Evolutionary conservation across 768 basidiomycete species (phyloP).

Genomic region (Epithele typhae): DNA sequence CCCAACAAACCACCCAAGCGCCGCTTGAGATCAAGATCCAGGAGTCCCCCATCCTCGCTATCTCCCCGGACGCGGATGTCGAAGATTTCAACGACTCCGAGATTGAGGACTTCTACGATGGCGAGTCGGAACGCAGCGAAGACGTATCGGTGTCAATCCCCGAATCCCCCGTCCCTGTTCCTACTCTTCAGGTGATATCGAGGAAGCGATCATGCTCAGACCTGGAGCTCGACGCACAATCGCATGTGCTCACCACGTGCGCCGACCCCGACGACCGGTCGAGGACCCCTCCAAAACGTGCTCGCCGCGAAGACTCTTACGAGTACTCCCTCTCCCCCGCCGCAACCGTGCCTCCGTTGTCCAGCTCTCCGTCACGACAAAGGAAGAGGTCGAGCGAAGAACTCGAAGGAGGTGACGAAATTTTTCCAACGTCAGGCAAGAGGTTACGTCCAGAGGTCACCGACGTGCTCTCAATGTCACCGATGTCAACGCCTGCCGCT

Average conservation of each 20-base stretch:
- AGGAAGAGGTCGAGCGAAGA: slow-evolving; percentile 26
- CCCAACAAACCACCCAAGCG: slow-evolving; percentile 1
- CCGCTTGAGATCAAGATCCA: slow-evolving; percentile 22
- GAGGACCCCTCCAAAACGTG: slow-evolving; percentile 40
- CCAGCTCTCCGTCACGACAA: slow-evolving; percentile 12
- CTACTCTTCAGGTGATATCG: slow-evolving; percentile 17
- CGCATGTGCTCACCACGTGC: slow-evolving; percentile 1
- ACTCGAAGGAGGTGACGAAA: slow-evolving; percentile 17
- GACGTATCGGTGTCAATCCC: slow-evolving; percentile 18
- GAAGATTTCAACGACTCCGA: slow-evolving; percentile 19
- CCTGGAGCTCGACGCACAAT: slow-evolving; percentile 27
- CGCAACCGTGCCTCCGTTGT: background rate
- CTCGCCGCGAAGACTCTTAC: slow-evolving; percentile 22
- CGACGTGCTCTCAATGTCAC: background rate
- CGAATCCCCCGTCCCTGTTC: slow-evolving; percentile 15
- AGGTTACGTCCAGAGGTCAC: slow-evolving; percentile 7
- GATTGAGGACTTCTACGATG: slow-evolving; percentile 29
- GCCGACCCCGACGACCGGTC: slow-evolving; percentile 8
- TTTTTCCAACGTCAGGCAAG: slow-evolving; percentile 3
- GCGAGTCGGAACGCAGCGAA: slow-evolving; percentile 31
- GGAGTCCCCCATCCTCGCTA: slow-evolving; percentile 12
- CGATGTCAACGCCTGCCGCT: background rate
- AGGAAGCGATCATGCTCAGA: slow-evolving; percentile 36
- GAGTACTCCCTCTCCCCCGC: background rate
- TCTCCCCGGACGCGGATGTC: slow-evolving; percentile 11